Base-by-base conservation (phyloP, 2,329 filamentous ascomycete genomes). In the Ophiostoma montium region DNA sequence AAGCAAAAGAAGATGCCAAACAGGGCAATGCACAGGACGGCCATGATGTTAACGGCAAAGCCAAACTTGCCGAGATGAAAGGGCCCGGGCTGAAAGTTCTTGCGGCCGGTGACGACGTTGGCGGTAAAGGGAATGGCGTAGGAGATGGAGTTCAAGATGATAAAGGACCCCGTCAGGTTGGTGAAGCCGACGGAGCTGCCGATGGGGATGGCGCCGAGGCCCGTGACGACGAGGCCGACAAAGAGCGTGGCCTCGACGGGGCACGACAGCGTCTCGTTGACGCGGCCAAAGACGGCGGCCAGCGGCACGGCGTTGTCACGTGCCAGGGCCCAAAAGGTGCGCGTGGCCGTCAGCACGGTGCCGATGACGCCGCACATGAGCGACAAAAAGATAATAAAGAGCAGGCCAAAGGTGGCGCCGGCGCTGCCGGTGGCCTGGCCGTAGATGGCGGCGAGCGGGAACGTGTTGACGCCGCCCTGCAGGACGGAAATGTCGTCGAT, bases 381-480 rank as follows among this genome's bases (percentile, higher is more conserved):
- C 23, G 69, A 68, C 16, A 71, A 71, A 8, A 74, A 72, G 49
- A 76, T 64, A 51, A 80, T 71, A 54, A 78, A 67, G n/a, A 79
- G 60, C 9, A 80, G 64, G 3, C 75, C 75, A 35, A 80, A 70
- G 0, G 74, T 71, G 13, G 70, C 75, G 1, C 68, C 72, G 3
- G 61, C 61, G 38, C 65, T 67, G 2, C 67, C 67, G 0, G 73
- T 76, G 0, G 73, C 73, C 61, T 76, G 73, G 23, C 62, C 66
- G 60, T 83, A 84, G 53, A 84, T 78, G 44, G 74, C 75, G 5
- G 77, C 76, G 12, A 83, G 70, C 0, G 80, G 80, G 56, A 77
- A 80, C 3, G 70, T 68, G 57, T 72, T 70, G 61, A 69, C 67
- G 16, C 66, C 66, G 35, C 59, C 60, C 57, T 75, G 69, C 18